Evolutionary conservation across 495 filamentous ascomycete species (phyloP).

Genomic region (Daldinia concentrica): DNA sequence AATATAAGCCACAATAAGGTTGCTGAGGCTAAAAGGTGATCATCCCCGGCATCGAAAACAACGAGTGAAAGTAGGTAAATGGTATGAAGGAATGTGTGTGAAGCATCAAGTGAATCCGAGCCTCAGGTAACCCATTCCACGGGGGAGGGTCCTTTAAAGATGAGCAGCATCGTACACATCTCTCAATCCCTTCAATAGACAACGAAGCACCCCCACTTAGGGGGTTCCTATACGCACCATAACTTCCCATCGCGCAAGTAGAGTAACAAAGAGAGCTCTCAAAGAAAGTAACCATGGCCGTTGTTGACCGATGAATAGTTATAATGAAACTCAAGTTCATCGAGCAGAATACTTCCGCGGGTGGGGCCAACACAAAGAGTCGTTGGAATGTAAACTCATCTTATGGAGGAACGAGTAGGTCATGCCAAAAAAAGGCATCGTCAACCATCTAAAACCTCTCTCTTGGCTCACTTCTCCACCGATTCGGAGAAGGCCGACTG

Average conservation of each 20-base stretch:
- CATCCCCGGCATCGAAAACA: slow-evolving; percentile 43
- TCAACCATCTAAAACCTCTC: slow-evolving; percentile 27
- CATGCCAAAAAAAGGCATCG: slow-evolving; percentile 10
- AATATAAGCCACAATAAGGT: slow-evolving; percentile 44
- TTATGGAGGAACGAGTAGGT: slow-evolving; percentile 24
- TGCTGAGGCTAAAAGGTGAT: slow-evolving; percentile 38
- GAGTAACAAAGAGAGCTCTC: slow-evolving; percentile 40
- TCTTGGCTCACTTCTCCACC: slow-evolving; percentile 8
- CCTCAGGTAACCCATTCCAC: slow-evolving; percentile 36
- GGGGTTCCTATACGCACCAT: slow-evolving; percentile 20
- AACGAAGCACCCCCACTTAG: slow-evolving; percentile 21
- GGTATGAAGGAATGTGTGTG: slow-evolving; percentile 44
- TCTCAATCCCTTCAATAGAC: slow-evolving; percentile 10
- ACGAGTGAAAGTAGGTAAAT: slow-evolving; percentile 38
- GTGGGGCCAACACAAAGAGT: slow-evolving; percentile 41
- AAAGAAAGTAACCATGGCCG: slow-evolving; percentile 44
- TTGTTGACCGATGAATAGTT: slow-evolving; percentile 43
- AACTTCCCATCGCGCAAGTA: slow-evolving; percentile 21
- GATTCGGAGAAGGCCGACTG: slow-evolving; percentile 19
- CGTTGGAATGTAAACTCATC: slow-evolving; percentile 46
- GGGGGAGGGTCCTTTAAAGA: slow-evolving; percentile 46
- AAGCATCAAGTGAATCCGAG: slow-evolving; percentile 41
- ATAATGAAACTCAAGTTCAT: slow-evolving; percentile 39
- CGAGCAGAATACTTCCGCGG: slow-evolving; percentile 15
- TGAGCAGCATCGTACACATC: slow-evolving; percentile 24